These are phyloP conservation scores for Carex pumila DNA, from an alignment of 176 grass and related monocot species.

Conservation along the genomic window DNA sequence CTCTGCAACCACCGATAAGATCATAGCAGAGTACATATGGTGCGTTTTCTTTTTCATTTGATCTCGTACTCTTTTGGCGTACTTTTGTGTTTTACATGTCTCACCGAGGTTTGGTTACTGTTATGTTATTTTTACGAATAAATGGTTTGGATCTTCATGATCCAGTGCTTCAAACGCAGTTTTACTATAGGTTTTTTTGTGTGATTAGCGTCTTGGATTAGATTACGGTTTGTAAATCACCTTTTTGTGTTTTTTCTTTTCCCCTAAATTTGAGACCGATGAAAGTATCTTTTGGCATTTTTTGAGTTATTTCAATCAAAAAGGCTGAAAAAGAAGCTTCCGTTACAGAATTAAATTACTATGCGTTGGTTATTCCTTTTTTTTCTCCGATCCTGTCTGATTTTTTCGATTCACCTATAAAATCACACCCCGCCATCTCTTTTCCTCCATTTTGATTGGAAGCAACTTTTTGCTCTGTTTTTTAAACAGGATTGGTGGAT, in stretches of 20 bases:
- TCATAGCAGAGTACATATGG: constrained; percentile 99
- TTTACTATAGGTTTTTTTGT: not conserved
- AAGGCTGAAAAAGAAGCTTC: not conserved
- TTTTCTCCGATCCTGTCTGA: constrained; percentile 6
- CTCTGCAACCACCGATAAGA: constrained; percentile 66
- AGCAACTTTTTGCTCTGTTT: not conserved
- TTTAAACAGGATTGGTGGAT: constrained; percentile 84
- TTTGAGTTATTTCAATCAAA: not conserved
- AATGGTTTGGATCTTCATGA: not conserved
- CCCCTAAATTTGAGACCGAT: not conserved
- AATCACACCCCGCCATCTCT: not conserved
- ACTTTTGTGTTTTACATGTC: not conserved
- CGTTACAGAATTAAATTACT: not conserved
- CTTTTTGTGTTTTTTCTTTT: not conserved
- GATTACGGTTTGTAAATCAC: not conserved
- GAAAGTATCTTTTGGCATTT: not conserved
- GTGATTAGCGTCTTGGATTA: not conserved
- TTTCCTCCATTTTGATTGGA: not conserved
- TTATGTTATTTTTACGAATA: not conserved
- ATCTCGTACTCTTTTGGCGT: not conserved
- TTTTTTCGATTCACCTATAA: not conserved
- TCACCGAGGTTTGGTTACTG: not conserved
- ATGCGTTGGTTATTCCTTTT: not conserved
- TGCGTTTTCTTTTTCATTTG: constrained; percentile 20
- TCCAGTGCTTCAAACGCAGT: not conserved